A percentile compares a stretch with the other conserved stretches of the same genome.
Evolutionary conservation across 2,329 filamentous ascomycete genomes (phyloP).

Genomic region (Byssochlamys sp.): DNA sequence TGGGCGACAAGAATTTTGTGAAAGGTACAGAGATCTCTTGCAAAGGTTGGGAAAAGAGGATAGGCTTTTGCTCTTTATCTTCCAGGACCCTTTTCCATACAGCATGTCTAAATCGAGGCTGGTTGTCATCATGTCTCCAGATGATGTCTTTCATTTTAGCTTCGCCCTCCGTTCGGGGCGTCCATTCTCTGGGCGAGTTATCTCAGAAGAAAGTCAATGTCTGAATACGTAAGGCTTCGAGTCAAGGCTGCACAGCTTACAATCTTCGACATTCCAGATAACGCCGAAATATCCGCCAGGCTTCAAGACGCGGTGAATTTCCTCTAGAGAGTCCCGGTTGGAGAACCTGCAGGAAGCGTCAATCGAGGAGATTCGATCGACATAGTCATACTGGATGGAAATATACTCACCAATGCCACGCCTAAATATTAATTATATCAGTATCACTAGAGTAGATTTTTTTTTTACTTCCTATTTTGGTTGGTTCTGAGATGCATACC

Average conservation of each 20-base stretch:
- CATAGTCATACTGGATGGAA: not conserved
- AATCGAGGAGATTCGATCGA: not conserved
- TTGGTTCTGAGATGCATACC: slow-evolving; percentile 31
- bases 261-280: slow-evolving; percentile 68
- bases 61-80: slow-evolving; percentile 40
- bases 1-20: slow-evolving; percentile 48
- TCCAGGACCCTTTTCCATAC: slow-evolving; percentile 58
- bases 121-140: slow-evolving; percentile 46
- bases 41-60: slow-evolving; percentile 54
- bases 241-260: slow-evolving; percentile 32
- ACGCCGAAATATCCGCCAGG: slow-evolving; percentile 53
- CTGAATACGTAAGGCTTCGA: not conserved
- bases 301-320: slow-evolving; percentile 58
- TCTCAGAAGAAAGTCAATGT: slow-evolving; percentile 35
- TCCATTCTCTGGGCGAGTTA: slow-evolving; percentile 52
- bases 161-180: slow-evolving; percentile 52
- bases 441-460: not conserved
- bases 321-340: slow-evolving; percentile 50
- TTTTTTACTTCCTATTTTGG: too few relatives aligned
- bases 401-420: slow-evolving; percentile 45
- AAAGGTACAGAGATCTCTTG: slow-evolving; percentile 49
- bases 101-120: slow-evolving; percentile 56
- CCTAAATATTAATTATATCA: slow-evolving; percentile 12
- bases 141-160: slow-evolving; percentile 52
- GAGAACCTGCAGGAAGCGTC: slow-evolving; percentile 52